phyloP scores from a whole-genome alignment of 495 filamentous ascomycete species.

The Echria macrotheca region DNA sequence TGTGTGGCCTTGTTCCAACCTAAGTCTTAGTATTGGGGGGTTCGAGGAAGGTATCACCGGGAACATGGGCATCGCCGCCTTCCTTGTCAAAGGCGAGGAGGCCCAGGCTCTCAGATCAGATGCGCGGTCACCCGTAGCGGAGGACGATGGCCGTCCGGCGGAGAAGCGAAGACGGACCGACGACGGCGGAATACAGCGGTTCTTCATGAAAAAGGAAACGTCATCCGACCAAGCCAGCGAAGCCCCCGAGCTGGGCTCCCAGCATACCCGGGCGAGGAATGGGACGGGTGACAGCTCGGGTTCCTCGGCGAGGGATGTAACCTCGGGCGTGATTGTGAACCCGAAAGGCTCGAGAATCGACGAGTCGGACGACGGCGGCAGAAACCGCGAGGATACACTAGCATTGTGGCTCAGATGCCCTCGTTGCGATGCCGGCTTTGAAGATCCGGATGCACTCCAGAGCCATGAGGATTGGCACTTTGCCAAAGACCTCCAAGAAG shows the following conservation, averaged over 20 bases:
- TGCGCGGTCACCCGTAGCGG: conserved; percentile 20
- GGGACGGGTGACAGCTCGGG: conserved; percentile 22
- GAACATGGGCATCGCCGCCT: conserved; percentile 80
- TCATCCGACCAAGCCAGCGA: conserved; percentile 23
- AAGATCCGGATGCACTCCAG: conserved; percentile 49
- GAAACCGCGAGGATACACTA: conserved; percentile 31
- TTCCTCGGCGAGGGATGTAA: conserved; percentile 12
- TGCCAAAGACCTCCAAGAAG: conserved; percentile 73
- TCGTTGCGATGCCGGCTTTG: conserved; percentile 58
- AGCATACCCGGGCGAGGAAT: conserved; percentile 19
- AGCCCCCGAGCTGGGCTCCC: conserved; percentile 23
- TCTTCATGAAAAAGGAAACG: conserved; percentile 44
- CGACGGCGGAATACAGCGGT: conserved; percentile 48
- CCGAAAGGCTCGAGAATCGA: too few species aligned
- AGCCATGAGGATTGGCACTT: conserved; percentile 97
- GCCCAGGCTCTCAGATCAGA: conserved; percentile 45
- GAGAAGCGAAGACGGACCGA: conserved; percentile 52
- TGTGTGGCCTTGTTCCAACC: conserved; percentile 81
- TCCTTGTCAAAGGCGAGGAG: conserved; percentile 73
- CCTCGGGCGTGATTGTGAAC: conserved; percentile 2
- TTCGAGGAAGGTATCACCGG: conserved; percentile 83
- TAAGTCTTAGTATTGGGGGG: conserved; percentile 78
- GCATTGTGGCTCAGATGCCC: conserved; percentile 54
- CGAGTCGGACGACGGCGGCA: conserved; percentile 15
- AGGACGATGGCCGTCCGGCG: conserved; percentile 26